Conservation (phyloP, 148 eudicot genomes). For the Amaranthus hypochondriacus region DNA sequence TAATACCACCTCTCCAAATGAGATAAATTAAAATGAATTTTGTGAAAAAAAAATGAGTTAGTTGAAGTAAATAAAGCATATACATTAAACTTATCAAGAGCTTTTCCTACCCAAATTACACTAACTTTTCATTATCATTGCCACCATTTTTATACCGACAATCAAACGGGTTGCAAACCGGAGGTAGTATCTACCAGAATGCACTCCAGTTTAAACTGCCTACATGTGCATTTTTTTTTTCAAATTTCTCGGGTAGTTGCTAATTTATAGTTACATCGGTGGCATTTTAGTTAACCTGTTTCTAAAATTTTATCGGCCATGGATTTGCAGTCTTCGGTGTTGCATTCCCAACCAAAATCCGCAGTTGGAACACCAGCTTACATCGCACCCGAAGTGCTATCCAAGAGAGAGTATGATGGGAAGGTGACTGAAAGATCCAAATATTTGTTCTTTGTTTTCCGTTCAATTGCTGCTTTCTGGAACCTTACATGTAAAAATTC, state of each 20-base stretch:
- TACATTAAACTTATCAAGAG: too few relatives aligned
- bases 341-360: conserved; percentile 89
- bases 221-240: neutral
- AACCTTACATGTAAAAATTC: conserved; percentile 9
- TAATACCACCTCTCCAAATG: too few relatives aligned
- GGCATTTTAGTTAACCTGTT: neutral
- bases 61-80: neutral
- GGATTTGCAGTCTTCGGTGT: conserved; percentile 61
- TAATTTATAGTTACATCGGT: conserved; percentile 12
- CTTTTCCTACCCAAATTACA: too few relatives aligned
- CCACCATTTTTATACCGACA: too few relatives aligned
- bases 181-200: neutral
- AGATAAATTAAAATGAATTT: too few relatives aligned
- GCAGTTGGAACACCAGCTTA: conserved; percentile 96
- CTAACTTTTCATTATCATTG: too few relatives aligned
- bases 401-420: conserved; percentile 79
- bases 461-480: neutral
- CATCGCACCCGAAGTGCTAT: conserved; percentile 84
- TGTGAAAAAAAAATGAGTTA: neutral
- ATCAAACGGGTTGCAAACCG: neutral
- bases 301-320: conserved; percentile 2
- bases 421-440: conserved; percentile 36
- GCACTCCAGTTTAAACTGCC: neutral
- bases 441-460: neutral
- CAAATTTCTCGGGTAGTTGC: conserved; percentile 14